These are phyloP conservation scores for Yarrowia phangngaensis DNA, from an alignment of 805 yeast species.

Conservation along the genomic window DNA sequence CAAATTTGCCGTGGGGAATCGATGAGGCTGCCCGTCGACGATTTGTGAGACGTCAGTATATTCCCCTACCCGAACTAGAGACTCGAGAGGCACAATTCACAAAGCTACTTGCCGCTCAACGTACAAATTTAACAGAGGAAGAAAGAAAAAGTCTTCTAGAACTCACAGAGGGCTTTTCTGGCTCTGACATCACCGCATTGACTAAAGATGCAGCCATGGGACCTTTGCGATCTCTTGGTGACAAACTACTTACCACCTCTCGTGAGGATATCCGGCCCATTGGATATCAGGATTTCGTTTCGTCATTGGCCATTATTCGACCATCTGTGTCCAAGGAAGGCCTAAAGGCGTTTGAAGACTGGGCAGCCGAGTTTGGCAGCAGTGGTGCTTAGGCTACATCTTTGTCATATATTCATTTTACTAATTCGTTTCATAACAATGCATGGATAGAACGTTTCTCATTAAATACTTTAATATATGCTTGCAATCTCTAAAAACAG, in stretches of 20 bases:
- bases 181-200: slow-evolving; percentile 85
- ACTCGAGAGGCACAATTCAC: slow-evolving; percentile 70
- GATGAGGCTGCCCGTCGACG: slow-evolving; percentile 96
- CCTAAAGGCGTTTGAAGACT: slow-evolving; percentile 70
- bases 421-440: slow-evolving; percentile 25
- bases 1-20: slow-evolving; percentile 94
- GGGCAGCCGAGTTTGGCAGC: slow-evolving; percentile 85
- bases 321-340: slow-evolving; percentile 89
- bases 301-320: slow-evolving; percentile 71
- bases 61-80: slow-evolving; percentile 86
- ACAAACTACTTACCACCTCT: slow-evolving; percentile 62
- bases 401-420: slow-evolving; percentile 24
- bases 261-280: slow-evolving; percentile 78
- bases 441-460: slow-evolving; percentile 27
- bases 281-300: slow-evolving; percentile 64
- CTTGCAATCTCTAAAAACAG: too few species aligned
- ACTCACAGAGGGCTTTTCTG: slow-evolving; percentile 81
- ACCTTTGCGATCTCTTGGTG: slow-evolving; percentile 86
- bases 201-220: slow-evolving; percentile 99
- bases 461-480: too few species aligned
- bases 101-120: slow-evolving; percentile 66
- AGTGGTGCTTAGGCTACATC: slow-evolving; percentile 58
- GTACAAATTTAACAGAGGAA: slow-evolving; percentile 58
- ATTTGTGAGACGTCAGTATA: slow-evolving; percentile 85
- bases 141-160: slow-evolving; percentile 60